Evolutionary conservation across 2,329 filamentous ascomycete genomes (phyloP).

Genomic region (Xylariomycetidae sp.): DNA sequence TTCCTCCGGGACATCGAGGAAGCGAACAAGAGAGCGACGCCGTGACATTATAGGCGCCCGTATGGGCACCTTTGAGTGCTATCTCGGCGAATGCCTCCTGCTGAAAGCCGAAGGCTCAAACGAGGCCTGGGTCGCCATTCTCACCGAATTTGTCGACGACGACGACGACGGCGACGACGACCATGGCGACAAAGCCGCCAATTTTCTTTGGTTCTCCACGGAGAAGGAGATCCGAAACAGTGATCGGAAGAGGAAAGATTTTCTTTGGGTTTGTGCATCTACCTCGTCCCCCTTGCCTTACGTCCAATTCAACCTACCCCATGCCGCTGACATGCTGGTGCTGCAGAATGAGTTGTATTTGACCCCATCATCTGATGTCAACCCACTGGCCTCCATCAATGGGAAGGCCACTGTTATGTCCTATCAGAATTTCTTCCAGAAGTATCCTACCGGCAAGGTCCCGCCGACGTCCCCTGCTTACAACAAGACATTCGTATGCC

Average conservation of each 20-base stretch:
- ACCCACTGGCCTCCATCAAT: slow-evolving; percentile 83
- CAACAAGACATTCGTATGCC: slow-evolving; percentile 86
- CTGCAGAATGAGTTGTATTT: slow-evolving; percentile 84
- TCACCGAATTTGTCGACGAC: slow-evolving; percentile 74
- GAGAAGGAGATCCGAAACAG: slow-evolving; percentile 84
- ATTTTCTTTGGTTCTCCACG: slow-evolving; percentile 94
- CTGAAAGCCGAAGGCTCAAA: slow-evolving; percentile 83
- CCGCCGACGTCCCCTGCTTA: slow-evolving; percentile 68
- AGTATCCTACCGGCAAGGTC: slow-evolving; percentile 71
- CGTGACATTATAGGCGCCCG: slow-evolving; percentile 70
- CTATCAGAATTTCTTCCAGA: slow-evolving; percentile 57
- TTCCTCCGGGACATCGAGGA: slow-evolving; percentile 5
- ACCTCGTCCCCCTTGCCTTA: no score
- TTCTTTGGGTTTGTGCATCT: no score
- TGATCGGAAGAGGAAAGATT: slow-evolving; percentile 77
- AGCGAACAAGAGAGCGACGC: slow-evolving; percentile 30
- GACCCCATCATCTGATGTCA: slow-evolving; percentile 80
- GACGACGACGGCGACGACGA: slow-evolving; percentile 72
- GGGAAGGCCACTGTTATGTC: slow-evolving; percentile 83
- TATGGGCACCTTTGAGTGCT: slow-evolving; percentile 77
- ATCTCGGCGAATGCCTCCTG: slow-evolving; percentile 76
- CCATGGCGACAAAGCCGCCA: slow-evolving; percentile 72
- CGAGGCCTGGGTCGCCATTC: slow-evolving; percentile 88
- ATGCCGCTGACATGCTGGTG: no score
- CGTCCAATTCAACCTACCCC: no score